phyloP scores from a whole-genome alignment of 139 green algal genomes.

The Chlorella sp. region DNA sequence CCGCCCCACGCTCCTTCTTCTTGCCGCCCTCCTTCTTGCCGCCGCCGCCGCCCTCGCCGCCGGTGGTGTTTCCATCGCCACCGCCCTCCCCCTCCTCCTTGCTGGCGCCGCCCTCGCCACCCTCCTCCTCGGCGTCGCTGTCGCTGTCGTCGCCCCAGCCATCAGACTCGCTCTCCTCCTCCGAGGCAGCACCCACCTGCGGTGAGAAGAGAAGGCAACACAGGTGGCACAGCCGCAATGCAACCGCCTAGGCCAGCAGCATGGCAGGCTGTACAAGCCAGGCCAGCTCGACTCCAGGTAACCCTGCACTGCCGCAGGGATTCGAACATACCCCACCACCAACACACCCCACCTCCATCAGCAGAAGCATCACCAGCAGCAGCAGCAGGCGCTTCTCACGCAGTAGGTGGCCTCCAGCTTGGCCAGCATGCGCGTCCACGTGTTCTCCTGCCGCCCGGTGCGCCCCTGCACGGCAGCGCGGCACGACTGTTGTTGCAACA shows the following conservation, averaged over 20 bases:
- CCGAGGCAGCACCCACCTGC: slow-evolving; percentile 9
- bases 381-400: neutral
- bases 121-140: slow-evolving; percentile 9
- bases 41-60: slow-evolving; percentile 5
- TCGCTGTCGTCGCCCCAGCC: neutral
- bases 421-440: slow-evolving; percentile 8
- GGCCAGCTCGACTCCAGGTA: too few relatives aligned
- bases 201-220: too few relatives aligned
- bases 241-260: too few relatives aligned
- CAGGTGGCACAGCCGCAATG: too few relatives aligned
- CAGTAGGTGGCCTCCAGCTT: slow-evolving; percentile 33
- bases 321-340: neutral
- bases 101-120: slow-evolving; percentile 14
- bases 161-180: neutral
- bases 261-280: too few relatives aligned
- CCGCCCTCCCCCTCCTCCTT: slow-evolving; percentile 14
- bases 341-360: too few relatives aligned
- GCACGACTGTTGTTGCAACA: too few relatives aligned
- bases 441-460: slow-evolving; percentile 10
- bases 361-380: neutral
- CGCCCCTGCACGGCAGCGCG: slow-evolving; percentile 7
- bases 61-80: neutral
- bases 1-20: neutral
- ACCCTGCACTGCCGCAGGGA: too few relatives aligned
- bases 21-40: neutral